A percentile compares a stretch with the other conserved stretches of the same genome.
Evolutionary conservation across 2,329 filamentous ascomycete genomes (phyloP).

Genomic region (Parastagonospora avenae): DNA sequence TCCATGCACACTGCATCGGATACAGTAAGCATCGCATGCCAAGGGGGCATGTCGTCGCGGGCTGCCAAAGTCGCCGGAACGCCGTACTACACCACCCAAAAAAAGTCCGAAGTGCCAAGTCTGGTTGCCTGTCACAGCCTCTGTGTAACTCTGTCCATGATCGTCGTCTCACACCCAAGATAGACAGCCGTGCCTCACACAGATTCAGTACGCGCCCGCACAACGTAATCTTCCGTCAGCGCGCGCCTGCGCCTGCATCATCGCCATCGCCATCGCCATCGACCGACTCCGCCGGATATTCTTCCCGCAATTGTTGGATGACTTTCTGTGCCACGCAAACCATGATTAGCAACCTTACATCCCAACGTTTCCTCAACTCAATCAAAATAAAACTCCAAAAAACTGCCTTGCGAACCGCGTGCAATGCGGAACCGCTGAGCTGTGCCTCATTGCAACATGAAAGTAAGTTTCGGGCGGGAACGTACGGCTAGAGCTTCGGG

Average conservation of each 20-base stretch:
- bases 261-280: constrained; percentile 36
- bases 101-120: background rate
- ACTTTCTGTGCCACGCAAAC: constrained; percentile 47
- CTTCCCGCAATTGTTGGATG: constrained; percentile 52
- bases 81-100: background rate
- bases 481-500: constrained; percentile 91
- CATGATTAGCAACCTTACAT: constrained; percentile 7
- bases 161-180: background rate
- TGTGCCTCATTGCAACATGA: constrained; percentile 7
- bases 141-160: background rate
- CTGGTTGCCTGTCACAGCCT: background rate
- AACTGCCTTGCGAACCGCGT: constrained; percentile 11
- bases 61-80: no score
- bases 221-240: constrained; percentile 18
- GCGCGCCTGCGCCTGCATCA: constrained; percentile 22
- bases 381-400: background rate
- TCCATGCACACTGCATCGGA: constrained; percentile 7
- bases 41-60: no score
- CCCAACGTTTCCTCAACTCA: background rate
- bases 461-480: constrained; percentile 17
- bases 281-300: constrained; percentile 43
- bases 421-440: constrained; percentile 8
- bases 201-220: constrained; percentile 8
- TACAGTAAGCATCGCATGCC: no score
- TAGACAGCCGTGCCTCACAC: background rate